Evolutionary conservation across 805 yeast species (phyloP), one percentile per base, ranked within the genome.

Genomic region (Huiozyma naganishii): DNA sequence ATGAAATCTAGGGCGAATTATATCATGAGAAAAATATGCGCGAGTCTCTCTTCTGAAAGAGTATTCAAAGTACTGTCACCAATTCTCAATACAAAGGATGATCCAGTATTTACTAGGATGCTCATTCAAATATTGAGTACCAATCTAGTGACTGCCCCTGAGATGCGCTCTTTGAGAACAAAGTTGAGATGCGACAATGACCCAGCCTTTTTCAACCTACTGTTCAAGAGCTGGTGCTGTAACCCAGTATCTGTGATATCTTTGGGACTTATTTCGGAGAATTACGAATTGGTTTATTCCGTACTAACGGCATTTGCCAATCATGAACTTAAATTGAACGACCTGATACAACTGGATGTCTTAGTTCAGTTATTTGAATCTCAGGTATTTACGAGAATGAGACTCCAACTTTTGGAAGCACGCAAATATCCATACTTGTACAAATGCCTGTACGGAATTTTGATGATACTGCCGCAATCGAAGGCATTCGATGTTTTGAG

Each of bases 381-480:
- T 2, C 97, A 97, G 1, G 89, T 88, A 1, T 89, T 92, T 61
- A 81, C 95, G 13, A 79, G 83, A 53, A 70, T 89, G 49, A 74
- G 98, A 46, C 67, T 92, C 43, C 96, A 90, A 62, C 67, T 92
- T n/a, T 67, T 92, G 39, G 95, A 86, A 55, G 96, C 96, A 1
- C 85, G 80, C 40, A 76, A 74, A 49, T 74, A 83, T 57, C 95
- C 94, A 1, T 83, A 74, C 54, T 66, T 92, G 32, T 85, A 82
- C 70, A 86, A 87, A 58, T 84, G 95, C 42, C 71, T 92, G 29
- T 92, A 87, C 59, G 98, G 97, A 1, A 73, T 92, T 29, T 68
- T 92, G 46, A 92, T 92, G 98, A 71, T 92, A 5, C 64, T 92
- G 41, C 98, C 98, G 0, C 98, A 92, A 59, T 86, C 96, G 0